Evolutionary conservation across 352 stramenopile species (phyloP).

Genomic region (Phytophthora citrophthora): DNA sequence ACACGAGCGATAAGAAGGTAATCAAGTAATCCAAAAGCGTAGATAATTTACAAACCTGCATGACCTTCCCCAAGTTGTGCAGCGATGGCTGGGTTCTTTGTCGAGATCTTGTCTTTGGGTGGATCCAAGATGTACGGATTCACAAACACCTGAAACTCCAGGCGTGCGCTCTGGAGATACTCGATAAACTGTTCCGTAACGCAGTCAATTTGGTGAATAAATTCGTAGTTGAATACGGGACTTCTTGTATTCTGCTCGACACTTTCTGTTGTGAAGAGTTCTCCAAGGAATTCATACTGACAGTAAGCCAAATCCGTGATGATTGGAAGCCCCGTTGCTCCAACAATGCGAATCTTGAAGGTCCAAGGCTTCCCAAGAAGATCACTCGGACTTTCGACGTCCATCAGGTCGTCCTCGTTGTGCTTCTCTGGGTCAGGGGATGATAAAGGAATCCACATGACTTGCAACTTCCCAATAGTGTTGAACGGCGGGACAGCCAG

Average conservation of each 20-base stretch:
- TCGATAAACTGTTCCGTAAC: constrained; percentile 90
- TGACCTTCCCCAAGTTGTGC: constrained; percentile 59
- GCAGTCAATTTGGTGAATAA: constrained; percentile 85
- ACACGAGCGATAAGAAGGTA: no score
- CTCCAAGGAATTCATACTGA: constrained; percentile 93
- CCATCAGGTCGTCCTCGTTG: constrained; percentile 66
- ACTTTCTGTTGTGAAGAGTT: constrained; percentile 92
- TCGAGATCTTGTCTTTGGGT: constrained; percentile 85
- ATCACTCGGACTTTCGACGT: constrained; percentile 78
- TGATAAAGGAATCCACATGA: constrained; percentile 89
- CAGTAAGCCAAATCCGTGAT: constrained; percentile 92
- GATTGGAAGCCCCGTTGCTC: constrained; percentile 83
- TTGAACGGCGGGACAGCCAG: constrained; percentile 92
- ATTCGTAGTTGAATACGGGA: constrained; percentile 91
- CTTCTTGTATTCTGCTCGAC: constrained; percentile 90
- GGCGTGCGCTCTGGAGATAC: constrained; percentile 79
- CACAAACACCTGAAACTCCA: constrained; percentile 91
- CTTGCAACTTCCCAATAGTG: constrained; percentile 93
- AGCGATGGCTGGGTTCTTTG: constrained; percentile 71
- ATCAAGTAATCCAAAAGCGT: no score
- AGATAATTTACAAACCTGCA: constrained; percentile 37
- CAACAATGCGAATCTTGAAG: constrained; percentile 89
- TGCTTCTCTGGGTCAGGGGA: constrained; percentile 74
- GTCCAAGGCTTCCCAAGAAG: constrained; percentile 92
- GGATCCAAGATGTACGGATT: constrained; percentile 90